These are phyloP conservation scores for Colletotrichum sp. DNA, from an alignment of 2,329 filamentous ascomycete species.

Conservation along the genomic window DNA sequence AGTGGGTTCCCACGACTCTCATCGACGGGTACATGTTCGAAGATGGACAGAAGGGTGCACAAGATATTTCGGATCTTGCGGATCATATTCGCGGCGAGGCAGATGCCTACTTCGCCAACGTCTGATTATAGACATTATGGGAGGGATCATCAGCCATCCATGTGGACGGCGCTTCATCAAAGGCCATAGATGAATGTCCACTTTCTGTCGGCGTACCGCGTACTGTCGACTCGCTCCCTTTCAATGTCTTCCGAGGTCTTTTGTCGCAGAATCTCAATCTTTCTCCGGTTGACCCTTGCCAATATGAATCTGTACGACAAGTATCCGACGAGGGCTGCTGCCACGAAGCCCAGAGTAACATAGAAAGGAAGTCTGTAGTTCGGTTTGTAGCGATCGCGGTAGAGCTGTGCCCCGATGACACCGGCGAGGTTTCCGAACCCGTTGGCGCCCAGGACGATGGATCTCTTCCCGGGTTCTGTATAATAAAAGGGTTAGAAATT, in stretches of 20 bases:
- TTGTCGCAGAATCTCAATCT: slow-evolving; percentile 18
- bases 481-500: not conserved
- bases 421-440: slow-evolving; percentile 38
- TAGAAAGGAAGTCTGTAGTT: slow-evolving; percentile 33
- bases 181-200: slow-evolving; percentile 32
- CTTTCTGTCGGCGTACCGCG: slow-evolving; percentile 30
- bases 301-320: slow-evolving; percentile 30
- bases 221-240: slow-evolving; percentile 21
- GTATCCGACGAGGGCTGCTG: slow-evolving; percentile 32
- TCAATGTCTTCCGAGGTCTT: slow-evolving; percentile 27
- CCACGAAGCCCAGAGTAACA: slow-evolving; percentile 33
- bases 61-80: slow-evolving; percentile 45
- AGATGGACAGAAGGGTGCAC: slow-evolving; percentile 44
- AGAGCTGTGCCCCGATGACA: slow-evolving; percentile 32
- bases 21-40: slow-evolving; percentile 62
- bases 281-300: slow-evolving; percentile 27
- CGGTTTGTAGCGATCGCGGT: slow-evolving; percentile 32
- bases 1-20: slow-evolving; percentile 58
- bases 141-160: not conserved
- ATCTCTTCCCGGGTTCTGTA: slow-evolving; percentile 31
- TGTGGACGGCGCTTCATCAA: slow-evolving; percentile 5
- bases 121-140: slow-evolving; percentile 29
- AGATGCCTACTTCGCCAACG: slow-evolving; percentile 44
- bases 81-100: slow-evolving; percentile 36
- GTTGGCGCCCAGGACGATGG: slow-evolving; percentile 36